Conservation (phyloP, 208 protist genomes). For the Kentomonas sorsogonicus region DNA sequence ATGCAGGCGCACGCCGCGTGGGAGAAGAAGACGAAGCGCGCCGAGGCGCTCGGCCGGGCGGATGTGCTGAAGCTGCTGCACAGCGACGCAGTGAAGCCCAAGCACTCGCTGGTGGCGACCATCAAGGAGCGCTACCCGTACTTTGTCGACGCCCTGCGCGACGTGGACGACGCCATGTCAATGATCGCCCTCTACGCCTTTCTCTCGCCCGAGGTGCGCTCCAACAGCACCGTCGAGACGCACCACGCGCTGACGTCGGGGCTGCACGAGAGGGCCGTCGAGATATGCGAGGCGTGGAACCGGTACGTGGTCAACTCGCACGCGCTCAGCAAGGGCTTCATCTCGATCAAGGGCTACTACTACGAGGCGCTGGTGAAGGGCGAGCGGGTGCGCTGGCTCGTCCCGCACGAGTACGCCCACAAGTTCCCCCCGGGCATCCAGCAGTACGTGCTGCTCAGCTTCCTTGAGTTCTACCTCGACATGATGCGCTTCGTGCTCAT, state of each 20-base stretch:
- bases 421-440: slow-evolving; percentile 93
- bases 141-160: slow-evolving; percentile 94
- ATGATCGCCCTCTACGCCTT: slow-evolving; percentile 94
- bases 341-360: slow-evolving; percentile 99
- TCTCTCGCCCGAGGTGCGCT: slow-evolving; percentile 75
- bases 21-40: slow-evolving; percentile 91
- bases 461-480: slow-evolving; percentile 97
- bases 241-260: slow-evolving; percentile 77
- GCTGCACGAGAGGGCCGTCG: slow-evolving; percentile 66
- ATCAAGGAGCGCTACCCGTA: slow-evolving; percentile 97
- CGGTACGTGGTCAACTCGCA: slow-evolving; percentile 80
- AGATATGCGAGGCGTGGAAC: slow-evolving; percentile 72
- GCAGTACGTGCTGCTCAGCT: slow-evolving; percentile 94
- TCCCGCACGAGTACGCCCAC: slow-evolving; percentile 96
- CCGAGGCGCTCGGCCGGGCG: slow-evolving; percentile 60
- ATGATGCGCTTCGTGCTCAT: slow-evolving; percentile 96
- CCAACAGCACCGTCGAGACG: slow-evolving; percentile 63
- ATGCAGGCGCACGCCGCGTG: slow-evolving; percentile 93
- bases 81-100: slow-evolving; percentile 67
- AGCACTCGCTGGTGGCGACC: slow-evolving; percentile 91
- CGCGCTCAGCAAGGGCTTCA: slow-evolving; percentile 93
- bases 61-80: slow-evolving; percentile 68
- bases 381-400: slow-evolving; percentile 95
- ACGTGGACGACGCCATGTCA: slow-evolving; percentile 97
- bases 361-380: slow-evolving; percentile 96